Evolutionary conservation across 495 filamentous ascomycete species (phyloP).

Genomic region (Hypoxylon crocopeplum): DNA sequence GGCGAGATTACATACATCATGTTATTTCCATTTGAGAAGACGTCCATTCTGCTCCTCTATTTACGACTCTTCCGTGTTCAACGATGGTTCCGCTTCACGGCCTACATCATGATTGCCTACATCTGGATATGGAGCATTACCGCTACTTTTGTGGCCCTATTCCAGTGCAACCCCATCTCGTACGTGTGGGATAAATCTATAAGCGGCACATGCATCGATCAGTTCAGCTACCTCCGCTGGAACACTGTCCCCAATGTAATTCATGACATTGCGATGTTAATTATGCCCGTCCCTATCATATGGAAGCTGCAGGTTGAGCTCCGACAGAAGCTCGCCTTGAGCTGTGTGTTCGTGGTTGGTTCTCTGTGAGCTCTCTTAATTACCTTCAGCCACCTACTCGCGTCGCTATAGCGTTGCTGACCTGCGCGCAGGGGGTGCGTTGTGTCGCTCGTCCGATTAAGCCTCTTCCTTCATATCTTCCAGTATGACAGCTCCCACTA

Average conservation of each 20-base stretch:
- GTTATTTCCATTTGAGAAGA: slow-evolving; percentile 33
- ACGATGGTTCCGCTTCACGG: slow-evolving; percentile 12
- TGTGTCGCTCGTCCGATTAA: slow-evolving; percentile 13
- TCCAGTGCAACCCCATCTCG: slow-evolving; percentile 53
- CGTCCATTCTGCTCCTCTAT: slow-evolving; percentile 43
- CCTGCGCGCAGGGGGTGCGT: slow-evolving; percentile 3
- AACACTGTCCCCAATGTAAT: slow-evolving; percentile 11
- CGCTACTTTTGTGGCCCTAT: slow-evolving; percentile 54
- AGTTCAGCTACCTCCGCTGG: slow-evolving; percentile 7
- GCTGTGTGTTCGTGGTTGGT: slow-evolving; percentile 17
- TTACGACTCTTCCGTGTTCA: slow-evolving; percentile 39
- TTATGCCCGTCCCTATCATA: slow-evolving; percentile 6
- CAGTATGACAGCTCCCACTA: slow-evolving; percentile 1
- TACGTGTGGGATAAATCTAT: slow-evolving; percentile 43
- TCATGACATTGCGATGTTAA: slow-evolving; percentile 15
- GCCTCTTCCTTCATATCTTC: slow-evolving; percentile 8
- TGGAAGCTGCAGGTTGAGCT: slow-evolving; percentile 21
- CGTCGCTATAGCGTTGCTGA: neutral
- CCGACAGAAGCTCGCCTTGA: slow-evolving; percentile 11
- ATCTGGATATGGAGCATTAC: slow-evolving; percentile 44
- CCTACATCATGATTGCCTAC: slow-evolving; percentile 35
- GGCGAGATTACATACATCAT: slow-evolving; percentile 15
- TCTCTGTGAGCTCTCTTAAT: slow-evolving; percentile 15
- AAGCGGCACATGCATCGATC: slow-evolving; percentile 10
- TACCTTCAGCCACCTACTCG: neutral